Conservation (phyloP, 75 land plant genomes). For the Isoetes taiwanensis region DNA sequence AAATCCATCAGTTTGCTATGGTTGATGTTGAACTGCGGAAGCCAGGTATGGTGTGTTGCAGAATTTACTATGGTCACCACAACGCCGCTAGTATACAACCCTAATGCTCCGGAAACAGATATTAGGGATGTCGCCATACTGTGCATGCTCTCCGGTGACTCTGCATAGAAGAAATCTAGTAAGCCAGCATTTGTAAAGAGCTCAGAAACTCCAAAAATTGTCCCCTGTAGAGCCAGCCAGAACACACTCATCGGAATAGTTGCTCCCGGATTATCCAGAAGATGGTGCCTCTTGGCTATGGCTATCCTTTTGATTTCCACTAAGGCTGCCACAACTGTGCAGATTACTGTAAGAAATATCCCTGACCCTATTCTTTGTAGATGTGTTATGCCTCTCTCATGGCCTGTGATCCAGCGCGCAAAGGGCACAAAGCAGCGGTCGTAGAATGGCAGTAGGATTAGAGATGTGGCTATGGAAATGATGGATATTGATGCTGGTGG, state of each 20-base stretch:
- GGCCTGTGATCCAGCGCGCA: conserved; percentile 32
- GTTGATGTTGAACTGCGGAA: no score
- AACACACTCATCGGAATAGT: conserved; percentile 6
- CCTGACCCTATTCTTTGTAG: conserved; percentile 49
- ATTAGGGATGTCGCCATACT: conserved; percentile 23
- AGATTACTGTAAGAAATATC: conserved; percentile 31
- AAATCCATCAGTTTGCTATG: background rate
- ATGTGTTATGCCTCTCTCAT: conserved; percentile 38
- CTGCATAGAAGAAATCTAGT: conserved; percentile 15
- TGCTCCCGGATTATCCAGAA: conserved; percentile 4
- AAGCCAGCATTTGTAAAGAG: conserved; percentile 12
- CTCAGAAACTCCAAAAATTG: conserved; percentile 9
- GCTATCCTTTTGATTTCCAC: conserved; percentile 41
- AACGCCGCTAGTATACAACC: conserved; percentile 17
- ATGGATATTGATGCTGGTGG: conserved; percentile 20
- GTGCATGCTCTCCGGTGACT: conserved; percentile 7
- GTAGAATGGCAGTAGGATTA: conserved; percentile 42
- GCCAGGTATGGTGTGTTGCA: no score
- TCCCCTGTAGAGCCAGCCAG: conserved; percentile 18
- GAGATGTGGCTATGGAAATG: conserved; percentile 36
- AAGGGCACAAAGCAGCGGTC: conserved; percentile 47
- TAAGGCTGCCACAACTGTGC: conserved; percentile 46
- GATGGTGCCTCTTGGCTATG: conserved; percentile 5
- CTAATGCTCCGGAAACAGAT: no score
- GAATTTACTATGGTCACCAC: conserved; percentile 21